Evolutionary conservation across 495 filamentous ascomycete genomes (phyloP).

Genomic region (Neurospora sp.): DNA sequence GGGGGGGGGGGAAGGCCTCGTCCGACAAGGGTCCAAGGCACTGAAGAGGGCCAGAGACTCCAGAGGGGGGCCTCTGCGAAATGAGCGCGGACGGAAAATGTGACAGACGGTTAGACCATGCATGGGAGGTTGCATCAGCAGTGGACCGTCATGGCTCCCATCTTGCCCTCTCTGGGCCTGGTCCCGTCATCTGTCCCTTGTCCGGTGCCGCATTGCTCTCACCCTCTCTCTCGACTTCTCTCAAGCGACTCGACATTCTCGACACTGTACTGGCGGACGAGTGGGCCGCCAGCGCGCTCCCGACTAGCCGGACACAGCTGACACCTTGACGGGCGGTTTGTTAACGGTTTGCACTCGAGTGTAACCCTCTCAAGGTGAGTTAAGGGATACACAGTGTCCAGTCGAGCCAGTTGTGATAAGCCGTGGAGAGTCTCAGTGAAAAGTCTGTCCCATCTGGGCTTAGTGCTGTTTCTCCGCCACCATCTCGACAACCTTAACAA

Average conservation of each 20-base stretch:
- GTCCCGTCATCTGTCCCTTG: slow-evolving; percentile 4
- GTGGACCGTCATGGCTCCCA: slow-evolving; percentile 8
- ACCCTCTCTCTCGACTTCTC: neutral
- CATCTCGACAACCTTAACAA: neutral
- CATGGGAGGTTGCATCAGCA: slow-evolving; percentile 16
- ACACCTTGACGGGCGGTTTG: neutral
- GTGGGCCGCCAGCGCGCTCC: slow-evolving; percentile 12
- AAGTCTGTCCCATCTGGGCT: slow-evolving; percentile 13
- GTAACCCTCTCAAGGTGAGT: neutral
- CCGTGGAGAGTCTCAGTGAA: neutral
- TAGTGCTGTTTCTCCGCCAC: slow-evolving; percentile 15
- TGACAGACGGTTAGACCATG: slow-evolving; percentile 8
- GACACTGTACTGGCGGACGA: slow-evolving; percentile 1
- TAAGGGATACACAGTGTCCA: slow-evolving; percentile 1
- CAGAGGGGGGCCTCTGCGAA: slow-evolving; percentile 10
- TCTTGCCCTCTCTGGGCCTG: neutral
- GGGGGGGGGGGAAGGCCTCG: neutral
- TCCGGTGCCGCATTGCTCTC: neutral
- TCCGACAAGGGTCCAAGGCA: neutral
- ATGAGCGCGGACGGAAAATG: slow-evolving; percentile 18
- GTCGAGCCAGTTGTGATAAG: slow-evolving; percentile 8
- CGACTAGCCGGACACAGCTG: neutral
- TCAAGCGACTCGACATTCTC: neutral
- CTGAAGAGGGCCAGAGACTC: neutral
- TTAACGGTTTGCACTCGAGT: neutral